Evolutionary conservation across 768 basidiomycete species (phyloP).

Genomic region (Albatrellus ellisii): DNA sequence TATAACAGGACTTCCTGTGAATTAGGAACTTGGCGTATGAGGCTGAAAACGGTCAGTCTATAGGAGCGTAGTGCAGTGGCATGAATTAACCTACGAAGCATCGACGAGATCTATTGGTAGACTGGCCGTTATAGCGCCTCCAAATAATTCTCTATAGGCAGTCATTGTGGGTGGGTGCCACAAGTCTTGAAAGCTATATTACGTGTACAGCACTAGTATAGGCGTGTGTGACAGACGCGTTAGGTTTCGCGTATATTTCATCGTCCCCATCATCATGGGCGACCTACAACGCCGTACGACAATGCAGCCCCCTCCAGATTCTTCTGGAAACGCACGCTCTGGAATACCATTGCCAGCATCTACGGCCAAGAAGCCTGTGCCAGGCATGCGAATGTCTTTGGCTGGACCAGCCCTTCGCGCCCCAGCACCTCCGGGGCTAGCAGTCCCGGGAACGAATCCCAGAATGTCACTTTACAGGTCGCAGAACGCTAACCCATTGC

Average conservation of each 20-base stretch:
- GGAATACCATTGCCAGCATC: constrained; percentile 47
- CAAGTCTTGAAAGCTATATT: background rate
- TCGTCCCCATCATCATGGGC: constrained; percentile 19
- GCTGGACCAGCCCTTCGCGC: constrained; percentile 63
- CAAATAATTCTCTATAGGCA: constrained; percentile 48
- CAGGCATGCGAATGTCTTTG: constrained; percentile 51
- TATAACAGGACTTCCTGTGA: constrained; percentile 90
- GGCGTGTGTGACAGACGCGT: background rate
- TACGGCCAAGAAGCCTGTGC: constrained; percentile 54
- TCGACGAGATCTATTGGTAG: constrained; percentile 55
- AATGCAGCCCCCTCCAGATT: constrained; percentile 40
- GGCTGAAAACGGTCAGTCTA: constrained; percentile 23
- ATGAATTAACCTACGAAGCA: constrained; percentile 57
- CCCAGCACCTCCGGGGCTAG: constrained; percentile 27
- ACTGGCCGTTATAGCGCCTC: constrained; percentile 64
- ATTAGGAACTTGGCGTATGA: constrained; percentile 79
- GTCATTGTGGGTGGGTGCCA: constrained; percentile 3
- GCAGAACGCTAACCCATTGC: constrained; percentile 52
- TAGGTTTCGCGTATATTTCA: background rate
- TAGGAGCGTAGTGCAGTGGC: background rate
- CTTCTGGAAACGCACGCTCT: constrained; percentile 39
- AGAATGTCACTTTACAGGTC: constrained; percentile 59
- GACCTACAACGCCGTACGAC: constrained; percentile 44
- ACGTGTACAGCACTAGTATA: background rate
- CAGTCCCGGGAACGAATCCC: constrained; percentile 33